These are phyloP conservation scores for Dalbergia oliveri DNA, from an alignment of 306 rosid species.

Conservation along the genomic window DNA sequence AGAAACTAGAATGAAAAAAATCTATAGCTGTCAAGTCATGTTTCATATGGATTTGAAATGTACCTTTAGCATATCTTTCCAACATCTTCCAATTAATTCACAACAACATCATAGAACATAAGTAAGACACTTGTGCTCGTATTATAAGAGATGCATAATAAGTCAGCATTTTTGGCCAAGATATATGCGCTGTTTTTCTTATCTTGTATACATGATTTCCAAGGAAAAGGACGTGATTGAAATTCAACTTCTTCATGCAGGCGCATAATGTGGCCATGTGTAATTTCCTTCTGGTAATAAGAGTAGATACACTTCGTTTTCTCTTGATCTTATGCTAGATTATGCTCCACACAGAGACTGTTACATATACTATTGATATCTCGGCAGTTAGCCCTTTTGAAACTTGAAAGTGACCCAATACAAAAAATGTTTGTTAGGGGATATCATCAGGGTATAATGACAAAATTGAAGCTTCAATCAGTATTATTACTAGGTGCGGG, in stretches of 20 bases:
- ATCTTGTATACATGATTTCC: not conserved
- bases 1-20: conserved; percentile 19
- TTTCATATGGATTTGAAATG: conserved; percentile 1
- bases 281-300: conserved; percentile 5
- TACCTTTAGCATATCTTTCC: conserved; percentile 2
- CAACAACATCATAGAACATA: not conserved
- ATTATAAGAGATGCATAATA: not conserved
- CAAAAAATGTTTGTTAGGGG: not conserved
- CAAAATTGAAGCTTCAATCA: conserved; percentile 41
- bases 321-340: conserved; percentile 6
- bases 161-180: conserved; percentile 53
- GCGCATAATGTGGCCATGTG: conserved; percentile 27
- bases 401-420: conserved; percentile 32
- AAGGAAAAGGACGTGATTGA: conserved; percentile 36
- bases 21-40: not conserved
- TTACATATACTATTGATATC: conserved; percentile 8
- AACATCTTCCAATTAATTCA: conserved; percentile 34
- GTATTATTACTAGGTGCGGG: not conserved
- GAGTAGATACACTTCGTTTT: not conserved
- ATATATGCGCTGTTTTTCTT: not conserved
- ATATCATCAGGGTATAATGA: conserved; percentile 3
- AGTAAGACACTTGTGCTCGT: conserved; percentile 46
- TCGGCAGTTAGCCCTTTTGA: not conserved
- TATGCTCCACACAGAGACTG: not conserved
- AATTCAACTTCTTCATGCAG: conserved; percentile 26